Evolutionary conservation across 768 basidiomycete species (phyloP), one percentile per base, ranked within the genome.

Genomic region (Lyophyllum semitale): DNA sequence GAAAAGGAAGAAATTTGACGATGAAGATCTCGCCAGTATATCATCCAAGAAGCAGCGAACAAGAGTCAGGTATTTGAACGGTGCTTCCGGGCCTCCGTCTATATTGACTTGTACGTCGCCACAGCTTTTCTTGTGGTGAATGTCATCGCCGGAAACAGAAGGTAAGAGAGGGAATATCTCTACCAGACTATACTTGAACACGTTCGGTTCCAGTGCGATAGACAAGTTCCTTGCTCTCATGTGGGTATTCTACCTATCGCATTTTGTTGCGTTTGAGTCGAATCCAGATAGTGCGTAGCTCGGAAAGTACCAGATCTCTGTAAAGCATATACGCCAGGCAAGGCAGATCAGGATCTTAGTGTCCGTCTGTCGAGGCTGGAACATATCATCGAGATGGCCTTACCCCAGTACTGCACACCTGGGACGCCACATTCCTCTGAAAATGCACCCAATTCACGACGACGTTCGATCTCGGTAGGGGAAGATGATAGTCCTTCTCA

Each of bases 81-180:
- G 55, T 42, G 48, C n/a, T 59, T 41, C 27, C 27, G 48, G 37
- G 37, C 37, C 44, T 51, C 51, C 41, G 38, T 45, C 47, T 25
- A 33, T 52, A 45, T 44, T 57, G 60, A 48, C 58, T 59, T 49
- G 58, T 51, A 45, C 26, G 29, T 29, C 32, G 38, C 51, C 42
- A 7, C 64, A 91, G 89, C 70, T 92, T 91, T 61, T 91, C 90
- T 8, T 92, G 91, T 54, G 89, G 89, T 17, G 91, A 94, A 73
- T 93, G 92, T 59, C 92, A 93, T 73, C 83, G 91, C 20, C 78
- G 91, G 58, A 94, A 94, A 68, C 91, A 94, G 72, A 93, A 93
- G 81, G 91, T 89, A 53, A 35, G 55, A 55, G 18, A 56, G 8
- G 54, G 44, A 20, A 32, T 29, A 35, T 53, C 43, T 48, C 22